Percentiles rank a stretch among this genome's conserved stretches.
phyloP scores from a whole-genome alignment of 2,329 filamentous ascomycete genomes.

The Monilinia vaccinii-corymbosi region DNA sequence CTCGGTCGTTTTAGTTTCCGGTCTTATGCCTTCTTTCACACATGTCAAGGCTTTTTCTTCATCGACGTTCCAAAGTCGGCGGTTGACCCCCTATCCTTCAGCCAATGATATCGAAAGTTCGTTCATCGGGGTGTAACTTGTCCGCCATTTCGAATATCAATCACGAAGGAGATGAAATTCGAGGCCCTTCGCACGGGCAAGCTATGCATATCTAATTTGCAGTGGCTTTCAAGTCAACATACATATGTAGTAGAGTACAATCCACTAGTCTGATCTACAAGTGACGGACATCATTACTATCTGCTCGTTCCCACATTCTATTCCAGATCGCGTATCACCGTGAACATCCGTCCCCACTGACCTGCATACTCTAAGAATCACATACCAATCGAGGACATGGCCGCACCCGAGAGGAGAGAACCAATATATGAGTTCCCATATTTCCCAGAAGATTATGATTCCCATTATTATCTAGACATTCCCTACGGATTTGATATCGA shows the following conservation, averaged over 20 bases:
- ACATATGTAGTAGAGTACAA: background rate
- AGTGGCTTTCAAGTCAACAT: background rate
- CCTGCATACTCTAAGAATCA: background rate
- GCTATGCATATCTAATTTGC: background rate
- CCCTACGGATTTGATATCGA: background rate
- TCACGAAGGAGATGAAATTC: background rate
- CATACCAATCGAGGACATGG: background rate
- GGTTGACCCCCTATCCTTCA: background rate
- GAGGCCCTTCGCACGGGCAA: conserved; percentile 3
- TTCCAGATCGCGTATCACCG: background rate
- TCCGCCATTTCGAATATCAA: background rate
- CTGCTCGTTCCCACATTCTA: background rate
- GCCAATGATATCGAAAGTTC: background rate
- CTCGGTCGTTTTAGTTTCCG: conserved; percentile 1
- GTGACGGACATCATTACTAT: background rate
- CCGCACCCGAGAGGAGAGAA: background rate
- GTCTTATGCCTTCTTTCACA: background rate
- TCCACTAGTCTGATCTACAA: background rate
- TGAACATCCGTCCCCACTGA: background rate
- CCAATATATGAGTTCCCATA: background rate
- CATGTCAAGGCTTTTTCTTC: background rate
- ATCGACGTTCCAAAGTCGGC: background rate
- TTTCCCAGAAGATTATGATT: background rate
- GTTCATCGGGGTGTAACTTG: background rate
- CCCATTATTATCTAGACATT: conserved; percentile 5